Percentiles rank a stretch among this genome's conserved stretches.
These are phyloP conservation scores for Beauveria pseudobassiana DNA, from an alignment of 2,329 filamentous ascomycete genomes.

Conservation along the genomic window DNA sequence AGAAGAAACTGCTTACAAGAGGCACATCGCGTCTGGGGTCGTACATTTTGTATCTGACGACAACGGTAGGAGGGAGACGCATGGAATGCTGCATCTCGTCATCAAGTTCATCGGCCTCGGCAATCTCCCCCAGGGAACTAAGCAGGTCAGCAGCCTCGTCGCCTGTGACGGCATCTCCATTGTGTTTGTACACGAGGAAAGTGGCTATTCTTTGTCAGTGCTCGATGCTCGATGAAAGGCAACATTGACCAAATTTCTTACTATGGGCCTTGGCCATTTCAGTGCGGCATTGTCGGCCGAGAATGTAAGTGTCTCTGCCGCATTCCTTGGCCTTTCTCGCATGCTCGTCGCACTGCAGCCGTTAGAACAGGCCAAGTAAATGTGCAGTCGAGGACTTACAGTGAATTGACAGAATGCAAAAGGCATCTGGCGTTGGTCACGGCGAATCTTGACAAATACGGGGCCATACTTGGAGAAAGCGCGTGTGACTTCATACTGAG, in stretches of 20 bases:
- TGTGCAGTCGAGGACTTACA: slow-evolving; percentile 30
- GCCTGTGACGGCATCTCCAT: slow-evolving; percentile 28
- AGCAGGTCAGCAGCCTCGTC: slow-evolving; percentile 39
- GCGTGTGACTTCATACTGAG: slow-evolving; percentile 45
- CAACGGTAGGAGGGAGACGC: slow-evolving; percentile 29
- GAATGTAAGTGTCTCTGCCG: slow-evolving; percentile 41
- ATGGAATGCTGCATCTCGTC: slow-evolving; percentile 25
- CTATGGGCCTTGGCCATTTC: slow-evolving; percentile 54
- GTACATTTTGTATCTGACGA: slow-evolving; percentile 44
- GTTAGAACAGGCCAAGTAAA: slow-evolving; percentile 18
- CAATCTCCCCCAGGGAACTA: slow-evolving; percentile 35
- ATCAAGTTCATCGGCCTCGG: slow-evolving; percentile 29
- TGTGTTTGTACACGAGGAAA: slow-evolving; percentile 37
- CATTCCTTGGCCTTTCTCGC: slow-evolving; percentile 40
- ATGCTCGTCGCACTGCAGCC: slow-evolving; percentile 32
- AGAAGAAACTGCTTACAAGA: slow-evolving; percentile 29
- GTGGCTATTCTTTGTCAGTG: slow-evolving; percentile 29
- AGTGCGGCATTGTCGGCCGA: slow-evolving; percentile 50
- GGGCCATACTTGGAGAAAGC: slow-evolving; percentile 47
- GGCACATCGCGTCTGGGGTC: slow-evolving; percentile 43
- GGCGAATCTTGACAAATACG: slow-evolving; percentile 56
- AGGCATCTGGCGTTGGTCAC: slow-evolving; percentile 50
- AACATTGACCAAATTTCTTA: slow-evolving; percentile 25
- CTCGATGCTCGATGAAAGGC: slow-evolving; percentile 16
- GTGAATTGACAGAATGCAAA: slow-evolving; percentile 59